Percentiles rank a stretch among this genome's conserved stretches.
Evolutionary conservation across 2,329 filamentous ascomycete genomes (phyloP).

Genomic region (Macroventuria anomochaeta): DNA sequence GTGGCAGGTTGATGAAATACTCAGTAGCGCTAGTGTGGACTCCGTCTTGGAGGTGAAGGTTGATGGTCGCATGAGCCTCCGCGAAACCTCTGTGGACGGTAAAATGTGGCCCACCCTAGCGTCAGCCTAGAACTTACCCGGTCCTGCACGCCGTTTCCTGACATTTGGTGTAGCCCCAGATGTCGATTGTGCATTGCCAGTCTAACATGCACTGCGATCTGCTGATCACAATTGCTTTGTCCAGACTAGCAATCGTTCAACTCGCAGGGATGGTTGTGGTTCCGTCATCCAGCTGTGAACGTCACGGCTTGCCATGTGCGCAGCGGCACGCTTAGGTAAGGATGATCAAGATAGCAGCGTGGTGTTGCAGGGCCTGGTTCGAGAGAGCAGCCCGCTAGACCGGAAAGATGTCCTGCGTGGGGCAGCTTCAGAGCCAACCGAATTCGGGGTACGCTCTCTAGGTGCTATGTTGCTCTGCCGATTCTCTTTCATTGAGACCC

Average conservation of each 20-base stretch:
- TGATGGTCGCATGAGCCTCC: slow-evolving; percentile 16
- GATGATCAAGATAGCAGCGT: slow-evolving; percentile 19
- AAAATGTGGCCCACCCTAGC: slow-evolving; percentile 12
- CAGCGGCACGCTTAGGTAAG: slow-evolving; percentile 12
- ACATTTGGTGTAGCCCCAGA: background rate
- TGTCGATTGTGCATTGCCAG: background rate
- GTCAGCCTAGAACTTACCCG: slow-evolving; percentile 7
- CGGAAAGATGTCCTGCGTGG: background rate
- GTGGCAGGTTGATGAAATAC: slow-evolving; percentile 33
- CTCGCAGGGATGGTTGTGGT: background rate
- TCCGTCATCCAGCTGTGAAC: slow-evolving; percentile 4
- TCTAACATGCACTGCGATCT: background rate
- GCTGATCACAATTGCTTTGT: slow-evolving; percentile 4
- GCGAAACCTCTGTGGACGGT: slow-evolving; percentile 16
- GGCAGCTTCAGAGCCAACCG: slow-evolving; percentile 1
- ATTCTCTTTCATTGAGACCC: background rate
- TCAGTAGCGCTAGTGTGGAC: slow-evolving; percentile 26
- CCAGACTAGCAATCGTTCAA: background rate
- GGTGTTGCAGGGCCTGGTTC: slow-evolving; percentile 14
- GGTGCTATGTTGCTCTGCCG: background rate
- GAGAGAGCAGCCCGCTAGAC: slow-evolving; percentile 5
- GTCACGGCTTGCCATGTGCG: slow-evolving; percentile 11
- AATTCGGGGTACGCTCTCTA: background rate
- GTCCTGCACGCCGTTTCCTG: slow-evolving; percentile 7
- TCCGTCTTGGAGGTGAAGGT: slow-evolving; percentile 11